phyloP scores from a whole-genome alignment of 441 rosid species.

The Viola pubescens region DNA sequence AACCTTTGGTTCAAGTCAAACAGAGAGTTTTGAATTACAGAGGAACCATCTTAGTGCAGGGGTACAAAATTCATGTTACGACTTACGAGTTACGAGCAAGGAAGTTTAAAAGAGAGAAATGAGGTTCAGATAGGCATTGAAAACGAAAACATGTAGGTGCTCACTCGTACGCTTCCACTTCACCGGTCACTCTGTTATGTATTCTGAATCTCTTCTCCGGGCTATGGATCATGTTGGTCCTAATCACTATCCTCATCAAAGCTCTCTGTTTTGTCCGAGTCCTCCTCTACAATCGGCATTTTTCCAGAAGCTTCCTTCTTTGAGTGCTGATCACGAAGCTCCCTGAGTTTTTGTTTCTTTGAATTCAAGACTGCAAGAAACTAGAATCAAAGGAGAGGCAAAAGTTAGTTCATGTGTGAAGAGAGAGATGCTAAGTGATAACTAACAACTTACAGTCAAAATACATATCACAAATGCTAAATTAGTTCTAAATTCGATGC shows the following conservation, averaged over 20 bases:
- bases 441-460: neutral
- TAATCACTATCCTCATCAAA: constrained; percentile 42
- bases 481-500: neutral
- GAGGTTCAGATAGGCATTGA: neutral
- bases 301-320: constrained; percentile 35
- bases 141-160: constrained; percentile 21
- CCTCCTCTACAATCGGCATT: constrained; percentile 42
- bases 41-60: neutral
- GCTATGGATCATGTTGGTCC: constrained; percentile 37
- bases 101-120: neutral
- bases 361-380: constrained; percentile 63
- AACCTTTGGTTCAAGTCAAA: too few species aligned
- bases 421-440: constrained; percentile 2
- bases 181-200: constrained; percentile 22
- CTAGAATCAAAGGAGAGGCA: constrained; percentile 25
- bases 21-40: too few species aligned
- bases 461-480: neutral
- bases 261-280: constrained; percentile 57
- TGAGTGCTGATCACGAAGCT: constrained; percentile 51
- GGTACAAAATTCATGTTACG: neutral
- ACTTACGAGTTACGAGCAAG: too few species aligned
- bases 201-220: constrained; percentile 27
- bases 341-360: constrained; percentile 78
- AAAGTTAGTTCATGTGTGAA: constrained; percentile 6
- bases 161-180: constrained; percentile 34